Base-by-base conservation (phyloP, 345 rosid species). In the Citrus inodora region DNA sequence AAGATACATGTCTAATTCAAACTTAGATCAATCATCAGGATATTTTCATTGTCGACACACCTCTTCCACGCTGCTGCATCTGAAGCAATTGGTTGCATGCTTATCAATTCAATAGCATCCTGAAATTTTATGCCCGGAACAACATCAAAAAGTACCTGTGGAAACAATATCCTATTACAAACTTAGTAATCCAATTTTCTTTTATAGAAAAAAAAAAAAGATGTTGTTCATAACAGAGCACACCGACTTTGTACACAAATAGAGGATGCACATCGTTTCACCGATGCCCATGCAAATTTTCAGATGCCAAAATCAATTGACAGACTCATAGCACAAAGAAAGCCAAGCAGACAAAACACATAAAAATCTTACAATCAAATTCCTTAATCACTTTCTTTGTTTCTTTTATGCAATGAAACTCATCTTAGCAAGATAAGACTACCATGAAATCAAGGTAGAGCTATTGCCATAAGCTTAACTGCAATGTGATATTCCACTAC, bases 51-150 rank as follows among this genome's bases (percentile, higher is more conserved):
- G 24, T 60, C 40, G 56, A 77, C 82, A 78, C 73, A 94, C 99
- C 95, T 91, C 92, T 87, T 95, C 96, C 93, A 90, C 74, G 93
- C 92, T 76, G 86, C 92, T 55, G 83, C 33, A 73, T 88, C 87
- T 80, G 98, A 95, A 85, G 91, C 90, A 83, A 87, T 89, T 78
- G 99, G 99, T 82, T 93, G 98, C 96, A 93, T 89, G 82, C 90
- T 92, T 71, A 95, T 89, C 78, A 93, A 87, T 86, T 94, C 91
- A 80, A 95, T 87, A 69, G 99, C 99, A 86, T 95, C 97, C 83
- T 83, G 88, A 83, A 87, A 95, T 76, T 86, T 92, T 86, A 95
- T 87, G 81, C 86, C 89, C 46, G 99, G 97, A 84, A 95, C 99
- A 75, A 94, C 93, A 79, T 95, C 99, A 88, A 95, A 95, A 76